phyloP scores from a whole-genome alignment of 2,329 filamentous ascomycete species.

The Alternaria burnsii region DNA sequence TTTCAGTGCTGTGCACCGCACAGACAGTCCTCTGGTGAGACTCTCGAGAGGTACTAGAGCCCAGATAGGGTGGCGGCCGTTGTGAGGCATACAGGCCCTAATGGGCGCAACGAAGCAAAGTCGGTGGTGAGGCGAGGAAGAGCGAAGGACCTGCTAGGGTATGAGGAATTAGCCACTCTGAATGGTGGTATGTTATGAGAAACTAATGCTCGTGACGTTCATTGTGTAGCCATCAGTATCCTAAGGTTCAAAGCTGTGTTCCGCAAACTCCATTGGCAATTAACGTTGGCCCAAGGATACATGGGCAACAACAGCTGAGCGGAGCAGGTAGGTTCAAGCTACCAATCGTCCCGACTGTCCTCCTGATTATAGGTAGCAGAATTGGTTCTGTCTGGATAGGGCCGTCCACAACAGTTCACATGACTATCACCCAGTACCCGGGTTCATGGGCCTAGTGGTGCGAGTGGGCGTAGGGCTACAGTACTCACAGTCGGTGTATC shows the following conservation, averaged over 20 bases:
- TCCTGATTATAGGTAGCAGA: background rate
- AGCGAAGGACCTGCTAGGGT: background rate
- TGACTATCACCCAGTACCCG: background rate
- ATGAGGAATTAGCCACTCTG: background rate
- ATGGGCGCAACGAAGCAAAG: background rate
- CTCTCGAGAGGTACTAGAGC: background rate
- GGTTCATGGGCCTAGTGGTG: background rate
- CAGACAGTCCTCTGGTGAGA: background rate
- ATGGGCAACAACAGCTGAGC: background rate
- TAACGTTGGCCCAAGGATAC: background rate
- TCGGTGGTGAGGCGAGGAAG: background rate
- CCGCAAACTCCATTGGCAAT: background rate
- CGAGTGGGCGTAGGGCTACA: background rate
- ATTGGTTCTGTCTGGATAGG: background rate
- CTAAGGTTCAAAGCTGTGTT: background rate
- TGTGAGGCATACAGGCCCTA: slow-evolving; percentile 5
- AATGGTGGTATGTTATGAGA: background rate
- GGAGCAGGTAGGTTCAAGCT: background rate
- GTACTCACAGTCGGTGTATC: background rate
- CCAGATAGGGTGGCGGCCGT: background rate
- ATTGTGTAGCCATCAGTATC: background rate
- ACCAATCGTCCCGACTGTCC: background rate
- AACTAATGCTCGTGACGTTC: background rate
- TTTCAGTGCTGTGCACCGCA: background rate
- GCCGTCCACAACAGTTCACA: too few species aligned